Base-by-base conservation (phyloP, 2,329 filamentous ascomycete genomes). In the Helotiales sp. region DNA sequence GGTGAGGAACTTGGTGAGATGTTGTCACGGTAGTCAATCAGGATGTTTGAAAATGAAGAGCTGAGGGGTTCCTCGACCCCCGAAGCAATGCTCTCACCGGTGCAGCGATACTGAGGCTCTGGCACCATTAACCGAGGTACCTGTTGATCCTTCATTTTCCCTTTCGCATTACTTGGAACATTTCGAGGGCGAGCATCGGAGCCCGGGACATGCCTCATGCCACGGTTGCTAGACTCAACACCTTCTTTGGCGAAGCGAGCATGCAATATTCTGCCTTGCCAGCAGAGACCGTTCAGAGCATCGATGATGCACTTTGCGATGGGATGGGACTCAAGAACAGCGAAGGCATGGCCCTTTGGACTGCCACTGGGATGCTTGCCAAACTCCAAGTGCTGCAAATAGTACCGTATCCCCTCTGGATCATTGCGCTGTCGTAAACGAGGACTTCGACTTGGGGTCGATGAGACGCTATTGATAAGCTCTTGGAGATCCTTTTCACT, bases 321-420 rank as follows among this genome's bases (percentile, higher is more conserved):
- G 1, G 15, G 3, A 28, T 69, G 52, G 7, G 64, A 67, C 26
- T 65, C 54, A 13, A 74, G 69, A 1, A 68, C 54, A 1, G 66
- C 63, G 28, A 75, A 73, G 0, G 73, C 72, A 40, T 74, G 70
- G 3, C 63, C 66, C 28, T 67, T 70, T 1, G 63, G 64, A 22
- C 49, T 66, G 1, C 68, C 68, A 6, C 68, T 61, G 4, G 63
- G 47, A 10, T 70, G 47, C 22, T 54, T 64, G 6, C 64, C 66
- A 1, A 74, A 65, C 8, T 71, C 65, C 10, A 73, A 34, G 15
- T 37, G 37, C 34, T 66, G 49, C 8, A 72, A 15, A 28, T 64
- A 26, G 55, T 43, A 22, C 20, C 43, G 17, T 17, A 45, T 55
- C 28, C 34, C 50, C 17, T 59, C 32, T 17, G 37, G 20, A 6